phyloP scores from a whole-genome alignment of 495 filamentous ascomycete genomes.

The Penicillium nucicola region DNA sequence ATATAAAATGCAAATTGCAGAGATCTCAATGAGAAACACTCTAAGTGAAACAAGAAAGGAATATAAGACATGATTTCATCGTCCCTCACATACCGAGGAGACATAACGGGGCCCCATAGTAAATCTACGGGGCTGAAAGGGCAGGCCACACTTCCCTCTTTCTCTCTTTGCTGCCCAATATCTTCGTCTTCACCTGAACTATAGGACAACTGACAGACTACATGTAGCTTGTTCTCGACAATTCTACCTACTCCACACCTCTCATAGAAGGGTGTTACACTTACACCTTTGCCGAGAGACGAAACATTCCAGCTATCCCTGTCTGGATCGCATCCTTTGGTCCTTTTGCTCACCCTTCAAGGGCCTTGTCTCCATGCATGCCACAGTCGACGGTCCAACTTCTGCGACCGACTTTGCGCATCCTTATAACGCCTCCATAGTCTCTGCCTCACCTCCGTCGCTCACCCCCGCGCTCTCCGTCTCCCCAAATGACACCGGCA shows the following conservation, averaged over 20 bases:
- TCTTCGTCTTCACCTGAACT: background rate
- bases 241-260: background rate
- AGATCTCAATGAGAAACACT: background rate
- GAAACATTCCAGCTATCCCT: constrained; percentile 35
- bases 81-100: constrained; percentile 28
- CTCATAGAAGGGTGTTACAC: constrained; percentile 1
- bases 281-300: constrained; percentile 8
- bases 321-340: constrained; percentile 12
- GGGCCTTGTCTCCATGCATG: constrained; percentile 40
- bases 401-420: constrained; percentile 28
- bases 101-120: constrained; percentile 22
- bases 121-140: constrained; percentile 9
- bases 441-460: constrained; percentile 26
- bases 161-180: constrained; percentile 27
- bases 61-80: constrained; percentile 16
- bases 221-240: constrained; percentile 19
- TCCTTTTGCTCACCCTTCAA: constrained; percentile 13
- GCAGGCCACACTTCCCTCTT: constrained; percentile 27
- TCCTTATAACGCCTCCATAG: constrained; percentile 28
- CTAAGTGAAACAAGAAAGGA: background rate
- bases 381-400: constrained; percentile 35
- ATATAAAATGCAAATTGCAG: background rate
- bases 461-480: constrained; percentile 30
- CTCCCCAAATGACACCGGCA: constrained; percentile 33
- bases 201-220: constrained; percentile 1